Conservation (phyloP, 768 basidiomycete genomes). For the Phlebiopsis gigantea region DNA sequence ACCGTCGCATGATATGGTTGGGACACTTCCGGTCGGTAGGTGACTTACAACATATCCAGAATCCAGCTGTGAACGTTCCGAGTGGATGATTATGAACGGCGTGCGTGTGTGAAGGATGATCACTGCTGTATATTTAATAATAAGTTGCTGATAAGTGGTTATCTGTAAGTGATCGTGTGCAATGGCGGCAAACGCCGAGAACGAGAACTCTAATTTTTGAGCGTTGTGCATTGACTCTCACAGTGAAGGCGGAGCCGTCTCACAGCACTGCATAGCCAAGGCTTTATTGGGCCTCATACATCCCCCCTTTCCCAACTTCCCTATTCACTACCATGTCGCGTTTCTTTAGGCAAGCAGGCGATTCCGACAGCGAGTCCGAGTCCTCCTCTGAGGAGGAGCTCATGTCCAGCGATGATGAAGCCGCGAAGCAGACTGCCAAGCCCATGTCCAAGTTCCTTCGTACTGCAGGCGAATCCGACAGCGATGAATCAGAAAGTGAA, state of each 20-base stretch:
- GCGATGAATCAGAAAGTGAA: conserved; percentile 41
- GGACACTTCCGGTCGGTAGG: not conserved
- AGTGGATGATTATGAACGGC: too few species aligned
- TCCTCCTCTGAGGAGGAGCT: conserved; percentile 61
- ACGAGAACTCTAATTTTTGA: conserved; percentile 15
- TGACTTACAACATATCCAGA: not conserved
- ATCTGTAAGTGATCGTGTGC: not conserved
- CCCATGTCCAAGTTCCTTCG: conserved; percentile 80
- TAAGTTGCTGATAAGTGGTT: not conserved
- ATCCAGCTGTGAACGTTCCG: too few species aligned
- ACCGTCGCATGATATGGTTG: not conserved
- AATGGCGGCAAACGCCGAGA: conserved; percentile 9
- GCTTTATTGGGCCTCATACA: not conserved
- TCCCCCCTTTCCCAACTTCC: not conserved
- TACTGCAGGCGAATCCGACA: conserved; percentile 51
- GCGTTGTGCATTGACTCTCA: conserved; percentile 1
- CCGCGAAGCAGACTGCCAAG: conserved; percentile 42
- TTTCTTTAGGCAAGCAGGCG: conserved; percentile 83
- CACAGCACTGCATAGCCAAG: not conserved
- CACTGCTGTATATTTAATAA: not conserved
- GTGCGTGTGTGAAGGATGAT: too few species aligned
- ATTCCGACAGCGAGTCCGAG: conserved; percentile 79
- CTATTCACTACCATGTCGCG: conserved; percentile 59
- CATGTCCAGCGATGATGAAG: conserved; percentile 70
- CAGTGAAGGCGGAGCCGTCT: conserved; percentile 1